Evolutionary conservation across 495 filamentous ascomycete genomes (phyloP).

Genomic region (Penicillium argentinense): DNA sequence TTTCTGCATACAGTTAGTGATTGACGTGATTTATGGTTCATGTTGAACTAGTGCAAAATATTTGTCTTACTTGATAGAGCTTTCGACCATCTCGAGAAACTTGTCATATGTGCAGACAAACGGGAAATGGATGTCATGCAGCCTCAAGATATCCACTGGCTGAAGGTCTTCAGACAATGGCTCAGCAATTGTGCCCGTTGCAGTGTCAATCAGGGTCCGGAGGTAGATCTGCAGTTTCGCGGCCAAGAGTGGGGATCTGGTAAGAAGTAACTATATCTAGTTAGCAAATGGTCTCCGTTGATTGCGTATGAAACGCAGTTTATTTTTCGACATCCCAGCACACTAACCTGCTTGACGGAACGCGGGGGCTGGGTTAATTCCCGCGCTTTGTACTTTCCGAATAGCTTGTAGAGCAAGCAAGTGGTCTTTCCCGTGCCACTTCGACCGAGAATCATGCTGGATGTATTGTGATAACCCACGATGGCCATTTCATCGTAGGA

Average conservation of each 20-base stretch:
- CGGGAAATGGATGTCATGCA: constrained; percentile 34
- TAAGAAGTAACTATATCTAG: constrained; percentile 36
- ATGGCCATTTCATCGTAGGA: constrained; percentile 33
- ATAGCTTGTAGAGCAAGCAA: constrained; percentile 41
- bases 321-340: too few relatives aligned
- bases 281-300: background rate
- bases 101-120: constrained; percentile 43
- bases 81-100: constrained; percentile 37
- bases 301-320: background rate
- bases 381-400: constrained; percentile 25
- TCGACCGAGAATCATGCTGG: constrained; percentile 41
- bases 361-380: constrained; percentile 2
- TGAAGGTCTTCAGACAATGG: background rate
- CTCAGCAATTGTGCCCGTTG: background rate
- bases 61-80: constrained; percentile 11
- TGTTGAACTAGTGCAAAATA: too few relatives aligned
- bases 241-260: constrained; percentile 33
- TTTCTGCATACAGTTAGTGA: constrained; percentile 5
- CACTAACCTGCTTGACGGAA: constrained; percentile 30
- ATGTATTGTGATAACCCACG: constrained; percentile 30
- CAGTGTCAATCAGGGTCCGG: constrained; percentile 29
- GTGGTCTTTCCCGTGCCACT: constrained; percentile 50
- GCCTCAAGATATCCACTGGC: constrained; percentile 3
- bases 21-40: too few relatives aligned
- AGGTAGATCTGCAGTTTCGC: constrained; percentile 34